Percentiles rank a stretch among this genome's conserved stretches.
Evolutionary conservation across 345 rosid species (phyloP).

Genomic region (Salix suchowensis): DNA sequence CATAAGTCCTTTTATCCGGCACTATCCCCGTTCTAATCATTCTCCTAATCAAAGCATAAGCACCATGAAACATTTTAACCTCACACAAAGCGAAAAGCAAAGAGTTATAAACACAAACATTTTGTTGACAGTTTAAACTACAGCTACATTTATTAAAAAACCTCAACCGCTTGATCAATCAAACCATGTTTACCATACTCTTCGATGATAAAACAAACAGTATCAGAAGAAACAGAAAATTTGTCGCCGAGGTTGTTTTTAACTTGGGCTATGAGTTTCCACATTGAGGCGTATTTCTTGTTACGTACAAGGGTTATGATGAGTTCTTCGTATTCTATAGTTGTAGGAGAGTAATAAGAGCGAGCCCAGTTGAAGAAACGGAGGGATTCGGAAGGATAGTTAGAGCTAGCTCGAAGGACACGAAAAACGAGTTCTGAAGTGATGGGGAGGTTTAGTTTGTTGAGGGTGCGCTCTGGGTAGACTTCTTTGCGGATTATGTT

Average conservation of each 20-base stretch:
- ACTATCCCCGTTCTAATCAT: slow-evolving; percentile 68
- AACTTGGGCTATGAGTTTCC: slow-evolving; percentile 73
- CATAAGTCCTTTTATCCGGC: slow-evolving; percentile 61
- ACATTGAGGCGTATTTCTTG: slow-evolving; percentile 69
- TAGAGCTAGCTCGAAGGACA: slow-evolving; percentile 72
- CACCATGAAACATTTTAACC: slow-evolving; percentile 76
- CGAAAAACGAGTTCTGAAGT: slow-evolving; percentile 76
- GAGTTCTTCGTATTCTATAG: slow-evolving; percentile 66
- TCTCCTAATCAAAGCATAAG: slow-evolving; percentile 75
- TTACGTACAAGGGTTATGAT: slow-evolving; percentile 53
- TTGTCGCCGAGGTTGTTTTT: slow-evolving; percentile 23
- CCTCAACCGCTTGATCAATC: slow-evolving; percentile 74
- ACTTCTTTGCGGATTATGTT: slow-evolving; percentile 71
- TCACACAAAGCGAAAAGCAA: slow-evolving; percentile 76
- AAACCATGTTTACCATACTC: slow-evolving; percentile 72
- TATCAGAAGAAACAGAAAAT: slow-evolving; percentile 48
- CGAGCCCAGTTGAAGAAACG: slow-evolving; percentile 91
- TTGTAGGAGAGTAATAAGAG: slow-evolving; percentile 56
- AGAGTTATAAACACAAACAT: slow-evolving; percentile 51
- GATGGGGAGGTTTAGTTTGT: slow-evolving; percentile 39
- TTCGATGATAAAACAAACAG: slow-evolving; percentile 67
- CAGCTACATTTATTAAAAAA: slow-evolving; percentile 58
- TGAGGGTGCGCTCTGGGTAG: slow-evolving; percentile 73
- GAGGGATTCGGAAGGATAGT: slow-evolving; percentile 60
- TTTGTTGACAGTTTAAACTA: slow-evolving; percentile 50